Evolutionary conservation across 2,329 filamentous ascomycete genomes (phyloP).

Genomic region (Sporothrix sp.): DNA sequence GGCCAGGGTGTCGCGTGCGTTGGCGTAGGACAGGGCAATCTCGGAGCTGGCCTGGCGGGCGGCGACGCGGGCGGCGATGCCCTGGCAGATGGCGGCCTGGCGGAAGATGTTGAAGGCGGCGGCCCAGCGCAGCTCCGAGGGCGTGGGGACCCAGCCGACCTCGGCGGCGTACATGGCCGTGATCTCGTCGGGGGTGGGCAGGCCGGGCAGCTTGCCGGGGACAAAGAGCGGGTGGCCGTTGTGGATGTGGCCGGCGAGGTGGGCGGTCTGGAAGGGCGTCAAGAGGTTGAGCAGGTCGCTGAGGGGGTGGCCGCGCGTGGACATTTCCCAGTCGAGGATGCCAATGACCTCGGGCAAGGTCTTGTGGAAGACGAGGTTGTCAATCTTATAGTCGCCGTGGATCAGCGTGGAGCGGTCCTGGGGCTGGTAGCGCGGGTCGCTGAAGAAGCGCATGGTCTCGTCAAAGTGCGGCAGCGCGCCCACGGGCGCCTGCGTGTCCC

Average conservation of each 20-base stretch:
- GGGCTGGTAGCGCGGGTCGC: constrained; percentile 58
- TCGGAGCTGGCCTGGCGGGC: constrained; percentile 80
- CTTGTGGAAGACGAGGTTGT: constrained; percentile 83
- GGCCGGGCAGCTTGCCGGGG: constrained; percentile 53
- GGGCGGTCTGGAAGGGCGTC: constrained; percentile 37
- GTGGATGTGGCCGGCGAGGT: constrained; percentile 20
- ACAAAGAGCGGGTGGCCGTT: constrained; percentile 43
- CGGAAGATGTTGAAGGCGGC: constrained; percentile 54
- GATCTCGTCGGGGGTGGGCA: constrained; percentile 26
- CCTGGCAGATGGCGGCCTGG: constrained; percentile 60
- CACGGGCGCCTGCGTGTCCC: constrained; percentile 66
- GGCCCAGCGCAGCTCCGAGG: constrained; percentile 49
- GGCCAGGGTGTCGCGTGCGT: constrained; percentile 60
- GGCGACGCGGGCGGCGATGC: constrained; percentile 83
- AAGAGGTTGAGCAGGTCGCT: constrained; percentile 80
- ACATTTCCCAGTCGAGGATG: constrained; percentile 97
- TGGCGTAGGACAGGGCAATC: constrained; percentile 63
- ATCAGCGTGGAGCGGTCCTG: constrained; percentile 69
- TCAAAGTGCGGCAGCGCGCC: constrained; percentile 77
- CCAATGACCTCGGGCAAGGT: constrained; percentile 82
- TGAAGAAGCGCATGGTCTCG: constrained; percentile 71
- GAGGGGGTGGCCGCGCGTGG: constrained; percentile 90
- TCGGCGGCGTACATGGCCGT: constrained; percentile 35
- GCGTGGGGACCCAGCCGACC: constrained; percentile 41
- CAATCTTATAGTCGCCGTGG: constrained; percentile 70